Base-by-base conservation (phyloP, 345 rosid species). In the Citrus unshiu region DNA sequence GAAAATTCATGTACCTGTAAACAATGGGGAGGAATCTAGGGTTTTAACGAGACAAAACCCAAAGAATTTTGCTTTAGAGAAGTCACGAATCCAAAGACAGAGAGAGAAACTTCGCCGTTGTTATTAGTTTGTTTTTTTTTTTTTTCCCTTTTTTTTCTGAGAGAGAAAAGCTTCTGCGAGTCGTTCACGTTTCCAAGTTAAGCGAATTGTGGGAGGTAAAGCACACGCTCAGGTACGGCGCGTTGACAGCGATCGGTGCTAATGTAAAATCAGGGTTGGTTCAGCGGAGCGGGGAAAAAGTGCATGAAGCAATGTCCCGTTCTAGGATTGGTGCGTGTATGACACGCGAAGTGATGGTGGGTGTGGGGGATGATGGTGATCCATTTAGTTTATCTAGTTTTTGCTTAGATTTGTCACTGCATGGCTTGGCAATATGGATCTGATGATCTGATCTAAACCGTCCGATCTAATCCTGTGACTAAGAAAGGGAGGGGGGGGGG, bases 1-100 rank as follows among this genome's bases (percentile, higher is more conserved):
- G 6, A 46, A 62, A 56, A 75, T 13, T 27, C 22, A 67, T 70
- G 76, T 70, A 80, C 86, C 86, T 78, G 83, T 40, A 21, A 61
- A 76, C 74, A 82, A 81, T 79, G 82, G 83, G 83, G 85, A 70
- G 72, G 83, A 78, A 83, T 69, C 87, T 86, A 86, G 88, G 92
- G 88, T 83, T 89, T 79, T 29, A 77, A 76, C 32, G 80, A 79
- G 67, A 63, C 85, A 72, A 81, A 75, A 74, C 54, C 80, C 71
- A 51, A 51, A 54, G 69, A 64, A 81, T 54, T 73, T 72, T 9
- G 77, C 68, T 74, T 37, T 0, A 13, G 62, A 57, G 65, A 27
- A 21, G 67, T 32, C 80, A 56, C 76, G 82, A 82, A 82, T 81
- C 86, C 77, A 61, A 70, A 73, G 61, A 56, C 35, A 46, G 77